Evolutionary conservation across 129 eudicot species (phyloP).

Genomic region (Pseudognaphalium luteoalbum): DNA sequence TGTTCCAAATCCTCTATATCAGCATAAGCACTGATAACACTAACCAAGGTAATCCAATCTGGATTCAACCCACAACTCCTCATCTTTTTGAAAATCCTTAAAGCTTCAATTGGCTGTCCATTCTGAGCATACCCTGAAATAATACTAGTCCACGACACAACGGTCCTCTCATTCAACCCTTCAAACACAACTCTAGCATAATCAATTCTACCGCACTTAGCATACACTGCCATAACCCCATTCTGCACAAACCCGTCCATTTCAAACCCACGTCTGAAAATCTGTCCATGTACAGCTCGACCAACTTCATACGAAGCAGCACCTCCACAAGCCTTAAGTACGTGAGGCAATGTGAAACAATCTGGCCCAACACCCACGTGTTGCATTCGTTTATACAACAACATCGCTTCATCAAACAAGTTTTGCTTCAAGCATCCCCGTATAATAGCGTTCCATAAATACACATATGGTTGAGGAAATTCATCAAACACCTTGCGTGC

Average conservation of each 20-base stretch:
- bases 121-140: conserved; percentile 72
- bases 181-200: conserved; percentile 55
- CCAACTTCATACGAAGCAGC: conserved; percentile 41
- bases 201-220: conserved; percentile 53
- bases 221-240: conserved; percentile 67
- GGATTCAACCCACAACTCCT: conserved; percentile 43
- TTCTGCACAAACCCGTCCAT: conserved; percentile 67
- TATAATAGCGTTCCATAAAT: conserved; percentile 80
- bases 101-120: conserved; percentile 63
- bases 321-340: conserved; percentile 71
- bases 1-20: conserved; percentile 67
- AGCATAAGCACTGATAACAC: conserved; percentile 52
- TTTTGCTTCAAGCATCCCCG: conserved; percentile 52
- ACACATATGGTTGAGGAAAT: conserved; percentile 69
- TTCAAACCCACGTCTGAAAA: conserved; percentile 53
- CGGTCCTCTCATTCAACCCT: conserved; percentile 41
- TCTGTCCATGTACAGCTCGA: conserved; percentile 63
- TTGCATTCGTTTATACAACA: conserved; percentile 58
- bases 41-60: conserved; percentile 66
- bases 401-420: conserved; percentile 42
- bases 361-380: conserved; percentile 49
- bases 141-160: conserved; percentile 76
- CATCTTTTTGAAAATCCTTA: conserved; percentile 54
- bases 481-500: conserved; percentile 88
- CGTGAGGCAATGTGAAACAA: conserved; percentile 62